Percentiles rank a stretch among this genome's conserved stretches.
Evolutionary conservation across 805 yeast genomes (phyloP).

Genomic region (Candida patagonica): DNA sequence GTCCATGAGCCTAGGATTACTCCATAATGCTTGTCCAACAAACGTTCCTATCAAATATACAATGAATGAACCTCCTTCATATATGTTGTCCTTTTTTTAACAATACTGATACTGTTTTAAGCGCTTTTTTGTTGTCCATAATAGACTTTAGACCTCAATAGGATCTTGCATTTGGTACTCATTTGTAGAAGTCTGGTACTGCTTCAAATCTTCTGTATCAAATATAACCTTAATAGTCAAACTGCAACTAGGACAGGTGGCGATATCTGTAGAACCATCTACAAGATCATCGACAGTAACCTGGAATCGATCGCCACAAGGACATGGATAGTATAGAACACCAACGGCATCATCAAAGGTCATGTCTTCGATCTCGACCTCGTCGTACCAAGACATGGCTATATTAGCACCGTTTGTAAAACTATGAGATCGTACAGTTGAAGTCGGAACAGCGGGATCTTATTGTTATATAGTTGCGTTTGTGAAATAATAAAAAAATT

Average conservation of each 20-base stretch:
- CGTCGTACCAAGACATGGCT: constrained; percentile 58
- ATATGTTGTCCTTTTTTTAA: no score
- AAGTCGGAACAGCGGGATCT: no score
- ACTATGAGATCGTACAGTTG: neutral
- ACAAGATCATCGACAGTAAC: constrained; percentile 72
- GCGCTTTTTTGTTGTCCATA: no score
- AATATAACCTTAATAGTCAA: constrained; percentile 86
- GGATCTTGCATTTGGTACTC: neutral
- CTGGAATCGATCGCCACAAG: constrained; percentile 94
- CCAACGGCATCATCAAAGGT: constrained; percentile 77
- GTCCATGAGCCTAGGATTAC: no score
- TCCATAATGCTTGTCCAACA: no score
- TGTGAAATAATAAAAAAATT: neutral
- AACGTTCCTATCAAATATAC: no score
- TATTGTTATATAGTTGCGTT: neutral
- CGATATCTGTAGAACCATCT: constrained; percentile 81
- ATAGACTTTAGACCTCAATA: neutral
- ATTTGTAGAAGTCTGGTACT: neutral
- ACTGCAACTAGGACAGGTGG: constrained; percentile 95
- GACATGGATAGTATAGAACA: constrained; percentile 90
- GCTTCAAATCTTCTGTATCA: constrained; percentile 41
- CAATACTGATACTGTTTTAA: no score
- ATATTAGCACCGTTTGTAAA: neutral
- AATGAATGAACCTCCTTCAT: no score
- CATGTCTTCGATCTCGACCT: constrained; percentile 95